Evolutionary conservation across 768 basidiomycete genomes (phyloP), one percentile per base, ranked within the genome.

Genomic region (Dendrothele bispora): DNA sequence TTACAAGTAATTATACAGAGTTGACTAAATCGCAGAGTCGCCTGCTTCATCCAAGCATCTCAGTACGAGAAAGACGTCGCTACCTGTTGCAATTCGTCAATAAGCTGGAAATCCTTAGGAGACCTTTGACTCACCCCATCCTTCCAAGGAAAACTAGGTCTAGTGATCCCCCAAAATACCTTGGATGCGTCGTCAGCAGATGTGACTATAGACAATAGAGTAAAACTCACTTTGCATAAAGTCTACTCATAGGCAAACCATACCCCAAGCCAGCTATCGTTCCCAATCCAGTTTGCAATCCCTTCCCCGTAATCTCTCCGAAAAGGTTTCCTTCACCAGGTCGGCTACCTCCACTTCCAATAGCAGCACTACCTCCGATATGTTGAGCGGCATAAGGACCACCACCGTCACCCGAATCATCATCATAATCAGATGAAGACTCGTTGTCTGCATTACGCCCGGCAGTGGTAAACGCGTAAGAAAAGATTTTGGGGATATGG

Each of bases 381-480:
- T 87, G 78, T 58, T 91, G 84, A 35, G 86, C 86, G 34, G 86
- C 86, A 53, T 90, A 89, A 1, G 89, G 88, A 0, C 88, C 88
- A 27, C 81, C 85, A 8, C 69, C 79, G 12, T 61, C 58, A 4
- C 64, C 74, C n/a, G n/a, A n/a, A n/a, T n/a, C n/a, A n/a, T n/a
- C n/a, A n/a, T n/a, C n/a, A n/a, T n/a, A n/a, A 39, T 72, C 74
- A 36, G 74, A 69, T 17, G 70, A 72, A 5, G 61, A 55, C 28
- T 53, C 61, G 4, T 55, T 46, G 18, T 66, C 67, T 10, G 69
- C 70, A 29, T 65, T 69, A 34, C 76, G 68, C 5, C 83, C 85
- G 3, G 90, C 91, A 4, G 92, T 93, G 4, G 91, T 93, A 62
- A 93, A 95, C 6, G 90, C 90, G 63, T 95, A 95, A 15, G 91